phyloP scores from a whole-genome alignment of 805 yeast genomes.

The Isabelozyma rhagii region DNA sequence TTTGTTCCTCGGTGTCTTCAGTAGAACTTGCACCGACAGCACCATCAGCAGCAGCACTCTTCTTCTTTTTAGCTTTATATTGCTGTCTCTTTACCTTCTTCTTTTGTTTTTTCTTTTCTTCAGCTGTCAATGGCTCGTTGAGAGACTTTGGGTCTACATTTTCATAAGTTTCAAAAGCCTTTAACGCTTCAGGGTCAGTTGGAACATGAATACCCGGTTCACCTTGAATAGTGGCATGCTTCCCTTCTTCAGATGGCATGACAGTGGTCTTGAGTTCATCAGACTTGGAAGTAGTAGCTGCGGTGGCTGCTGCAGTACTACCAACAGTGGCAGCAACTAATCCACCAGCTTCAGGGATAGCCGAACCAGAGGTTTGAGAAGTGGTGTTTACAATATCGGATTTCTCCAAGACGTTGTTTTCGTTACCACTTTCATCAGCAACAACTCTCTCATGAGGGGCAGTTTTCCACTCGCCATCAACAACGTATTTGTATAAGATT shows the following conservation, averaged over 20 bases:
- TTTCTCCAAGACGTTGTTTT: slow-evolving; percentile 47
- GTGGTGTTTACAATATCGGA: slow-evolving; percentile 26
- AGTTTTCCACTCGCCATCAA: slow-evolving; percentile 65
- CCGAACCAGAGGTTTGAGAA: slow-evolving; percentile 13
- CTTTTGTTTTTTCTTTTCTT: slow-evolving; percentile 39
- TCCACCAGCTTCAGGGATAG: slow-evolving; percentile 34
- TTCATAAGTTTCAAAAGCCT: slow-evolving; percentile 59
- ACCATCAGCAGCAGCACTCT: slow-evolving; percentile 17
- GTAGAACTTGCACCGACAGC: slow-evolving; percentile 7
- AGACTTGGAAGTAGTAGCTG: slow-evolving; percentile 17
- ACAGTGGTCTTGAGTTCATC: slow-evolving; percentile 34
- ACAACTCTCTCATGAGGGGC: slow-evolving; percentile 37
- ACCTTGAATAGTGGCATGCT: slow-evolving; percentile 44
- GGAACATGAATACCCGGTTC: slow-evolving; percentile 79
- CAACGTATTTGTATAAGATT: slow-evolving; percentile 59
- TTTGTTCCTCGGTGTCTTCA: slow-evolving; percentile 7
- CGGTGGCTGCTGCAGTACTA: slow-evolving; percentile 25
- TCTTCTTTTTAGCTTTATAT: slow-evolving; percentile 41
- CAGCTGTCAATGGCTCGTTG: slow-evolving; percentile 40
- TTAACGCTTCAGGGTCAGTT: slow-evolving; percentile 56
- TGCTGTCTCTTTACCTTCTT: slow-evolving; percentile 43
- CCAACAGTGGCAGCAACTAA: slow-evolving; percentile 10
- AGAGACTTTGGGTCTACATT: slow-evolving; percentile 48
- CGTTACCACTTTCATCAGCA: slow-evolving; percentile 48
- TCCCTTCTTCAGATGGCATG: slow-evolving; percentile 43